phyloP scores from a whole-genome alignment of 192 early-diverging fungal genomes.

The Coemansia sp. region DNA sequence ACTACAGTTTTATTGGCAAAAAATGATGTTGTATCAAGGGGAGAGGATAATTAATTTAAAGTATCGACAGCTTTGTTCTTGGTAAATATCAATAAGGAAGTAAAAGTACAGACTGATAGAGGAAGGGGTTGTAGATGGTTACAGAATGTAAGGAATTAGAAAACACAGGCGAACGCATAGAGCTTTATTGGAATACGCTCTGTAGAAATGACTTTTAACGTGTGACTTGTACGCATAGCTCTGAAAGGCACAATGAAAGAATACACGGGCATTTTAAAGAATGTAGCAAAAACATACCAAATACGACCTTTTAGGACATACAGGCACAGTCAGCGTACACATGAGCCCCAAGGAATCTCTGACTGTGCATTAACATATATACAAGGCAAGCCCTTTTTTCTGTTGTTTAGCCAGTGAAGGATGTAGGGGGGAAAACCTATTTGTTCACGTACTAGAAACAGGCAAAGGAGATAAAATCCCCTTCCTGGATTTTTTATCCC shows the following conservation, averaged over 20 bases:
- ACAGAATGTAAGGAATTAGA: not conserved
- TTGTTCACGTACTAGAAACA: not conserved
- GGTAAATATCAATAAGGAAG: too few species aligned
- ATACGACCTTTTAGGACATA: not conserved
- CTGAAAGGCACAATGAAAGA: not conserved
- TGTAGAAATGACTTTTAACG: not conserved
- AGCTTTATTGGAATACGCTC: not conserved
- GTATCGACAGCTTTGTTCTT: too few species aligned
- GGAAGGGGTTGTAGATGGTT: not conserved
- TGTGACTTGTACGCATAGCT: not conserved
- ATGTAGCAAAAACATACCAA: not conserved
- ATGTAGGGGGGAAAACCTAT: not conserved
- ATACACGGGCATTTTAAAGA: not conserved
- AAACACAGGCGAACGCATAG: not conserved
- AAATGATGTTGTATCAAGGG: too few species aligned
- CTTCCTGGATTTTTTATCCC: too few species aligned
- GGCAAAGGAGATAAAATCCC: not conserved
- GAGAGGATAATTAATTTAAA: too few species aligned
- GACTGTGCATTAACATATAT: not conserved
- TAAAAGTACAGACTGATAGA: too few species aligned
- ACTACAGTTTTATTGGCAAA: not conserved
- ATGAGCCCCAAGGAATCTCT: not conserved
- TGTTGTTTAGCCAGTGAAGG: not conserved
- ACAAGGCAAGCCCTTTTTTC: not conserved
- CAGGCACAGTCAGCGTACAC: not conserved